Evolutionary conservation across 2,329 filamentous ascomycete species (phyloP).

Genomic region (Chalara sp.): DNA sequence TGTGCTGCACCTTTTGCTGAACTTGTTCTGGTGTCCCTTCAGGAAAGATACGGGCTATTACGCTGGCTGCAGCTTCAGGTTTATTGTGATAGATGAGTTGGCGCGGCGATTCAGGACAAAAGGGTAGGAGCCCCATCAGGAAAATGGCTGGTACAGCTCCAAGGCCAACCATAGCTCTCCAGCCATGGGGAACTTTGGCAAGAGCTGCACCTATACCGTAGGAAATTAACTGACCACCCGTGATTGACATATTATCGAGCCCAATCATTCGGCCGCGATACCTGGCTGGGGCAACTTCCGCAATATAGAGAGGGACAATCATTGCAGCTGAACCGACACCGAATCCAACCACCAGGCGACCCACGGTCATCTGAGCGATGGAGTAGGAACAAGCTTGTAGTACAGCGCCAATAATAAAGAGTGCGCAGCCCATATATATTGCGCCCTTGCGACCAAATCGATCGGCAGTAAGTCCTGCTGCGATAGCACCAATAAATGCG

Average conservation of each 20-base stretch:
- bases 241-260: conserved; percentile 63
- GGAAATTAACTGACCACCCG: conserved; percentile 57
- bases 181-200: conserved; percentile 58
- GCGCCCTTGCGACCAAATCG: conserved; percentile 55
- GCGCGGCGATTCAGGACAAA: conserved; percentile 60
- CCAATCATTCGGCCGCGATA: conserved; percentile 63
- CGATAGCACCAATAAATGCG: conserved; percentile 57
- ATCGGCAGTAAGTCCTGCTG: conserved; percentile 50
- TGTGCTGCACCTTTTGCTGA: conserved; percentile 35
- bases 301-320: conserved; percentile 63
- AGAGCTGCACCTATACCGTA: conserved; percentile 56
- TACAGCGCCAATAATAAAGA: conserved; percentile 62
- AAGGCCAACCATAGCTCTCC: conserved; percentile 61
- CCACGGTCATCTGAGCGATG: conserved; percentile 61
- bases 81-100: conserved; percentile 58
- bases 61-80: conserved; percentile 43
- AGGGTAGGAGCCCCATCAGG: conserved; percentile 54
- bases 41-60: conserved; percentile 35
- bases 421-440: conserved; percentile 56
- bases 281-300: conserved; percentile 56
- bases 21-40: conserved; percentile 36
- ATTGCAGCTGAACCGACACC: conserved; percentile 63
- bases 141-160: conserved; percentile 58
- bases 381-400: conserved; percentile 56
- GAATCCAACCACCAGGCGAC: conserved; percentile 61